Percentiles rank a stretch among this genome's conserved stretches.
Conservation (phyloP, 352 stramenopile species). For the Poterioochromonas sp. region DNA sequence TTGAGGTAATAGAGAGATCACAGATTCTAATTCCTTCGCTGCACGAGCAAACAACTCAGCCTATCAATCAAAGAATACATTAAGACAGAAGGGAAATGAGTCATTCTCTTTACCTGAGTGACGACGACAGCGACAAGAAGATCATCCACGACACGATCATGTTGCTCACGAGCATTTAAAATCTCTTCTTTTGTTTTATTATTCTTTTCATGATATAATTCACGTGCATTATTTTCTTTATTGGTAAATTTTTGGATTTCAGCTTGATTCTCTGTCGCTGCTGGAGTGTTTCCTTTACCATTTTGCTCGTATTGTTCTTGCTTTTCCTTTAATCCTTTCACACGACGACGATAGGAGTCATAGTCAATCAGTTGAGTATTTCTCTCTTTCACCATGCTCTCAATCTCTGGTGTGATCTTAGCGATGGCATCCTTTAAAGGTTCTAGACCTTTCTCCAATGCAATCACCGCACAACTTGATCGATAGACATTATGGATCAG, state of each 20-base stretch:
- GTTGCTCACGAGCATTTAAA: background rate
- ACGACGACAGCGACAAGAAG: background rate
- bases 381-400: background rate
- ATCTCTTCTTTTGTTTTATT: conserved; percentile 5
- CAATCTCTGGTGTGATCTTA: background rate
- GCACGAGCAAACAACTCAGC: background rate
- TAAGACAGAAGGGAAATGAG: background rate
- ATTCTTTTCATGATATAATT: conserved; percentile 1
- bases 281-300: background rate
- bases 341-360: conserved; percentile 1
- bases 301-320: background rate
- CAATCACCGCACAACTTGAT: background rate
- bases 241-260: background rate
- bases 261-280: background rate
- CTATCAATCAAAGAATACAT: background rate
- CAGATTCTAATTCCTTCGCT: background rate
- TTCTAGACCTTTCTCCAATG: background rate
- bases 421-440: background rate
- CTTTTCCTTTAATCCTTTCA: background rate
- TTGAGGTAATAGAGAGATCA: background rate
- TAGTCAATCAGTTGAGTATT: conserved; percentile 13
- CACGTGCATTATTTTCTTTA: conserved; percentile 4
- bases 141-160: conserved; percentile 10
- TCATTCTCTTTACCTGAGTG: background rate
- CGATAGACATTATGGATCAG: background rate